Evolutionary conservation across 129 eudicot species (phyloP), one percentile per base, ranked within the genome.

Genomic region (Lactuca saligna): DNA sequence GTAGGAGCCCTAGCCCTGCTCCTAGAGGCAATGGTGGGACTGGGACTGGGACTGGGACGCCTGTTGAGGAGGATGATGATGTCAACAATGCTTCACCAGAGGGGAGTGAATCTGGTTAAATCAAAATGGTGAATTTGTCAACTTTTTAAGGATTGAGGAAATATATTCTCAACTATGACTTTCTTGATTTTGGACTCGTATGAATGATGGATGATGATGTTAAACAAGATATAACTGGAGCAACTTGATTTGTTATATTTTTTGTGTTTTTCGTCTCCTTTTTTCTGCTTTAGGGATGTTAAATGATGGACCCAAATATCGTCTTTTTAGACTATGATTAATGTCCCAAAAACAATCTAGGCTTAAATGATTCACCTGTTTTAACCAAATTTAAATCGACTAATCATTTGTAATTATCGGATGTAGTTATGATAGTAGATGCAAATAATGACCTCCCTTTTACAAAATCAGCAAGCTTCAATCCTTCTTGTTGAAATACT

Each of bases 31-130:
- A 74, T 55, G 29, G 29, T 25, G 29, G 29, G 29, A 25, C 29
- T 1, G 25, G 25, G 25, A 20, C 25, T 1, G n/a, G n/a, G n/a
- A n/a, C n/a, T 20, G 78, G 75, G 32, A 81, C 82, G 57, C 89
- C 79, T 7, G 46, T 69, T 41, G 84, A 72, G 48, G 86, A 76
- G 48, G 86, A 76, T 65, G 80, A 81, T 63, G 87, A 79, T 68
- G 87, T 67, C 4, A 73, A 76, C 66, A 75, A 54, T 61, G 79
- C 62, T 29, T 87, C 93, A 2, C 89, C 86, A 0, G 73, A 86
- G 66, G 84, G 84, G 72, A 86, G 92, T 51, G 84, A 81, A 34
- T 84, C 74, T 41, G 65, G 46, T 17, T 69, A n/a, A 57, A 13
- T 46, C 12, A 42, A 25, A 25, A 9, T 42, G 13, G 49, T 42